Percentiles rank a stretch among this genome's conserved stretches.
phyloP scores from a whole-genome alignment of 345 rosid genomes.

The Brassica napus region Da-Ae NC_063440.1:16513501-16514000 shows the following conservation, averaged over 20 bases:
- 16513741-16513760: neutral
- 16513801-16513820: neutral
- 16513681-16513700: neutral
- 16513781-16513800: neutral
- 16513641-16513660: neutral
- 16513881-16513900: neutral
- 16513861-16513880: neutral
- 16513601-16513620: conserved; percentile 76
- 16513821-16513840: neutral
- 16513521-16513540: conserved; percentile 74
- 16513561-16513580: conserved; percentile 54
- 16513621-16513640: neutral
- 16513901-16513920: neutral
- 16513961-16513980: neutral
- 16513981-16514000: neutral
- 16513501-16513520: conserved; percentile 74
- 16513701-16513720: neutral
- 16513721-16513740: neutral
- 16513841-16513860: neutral
- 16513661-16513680: neutral
- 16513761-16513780: neutral
- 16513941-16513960: neutral
- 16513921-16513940: neutral
- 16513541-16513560: conserved; percentile 64
- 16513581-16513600: conserved; percentile 77